Evolutionary conservation across 2,329 filamentous ascomycete species (phyloP), one percentile per base, ranked within the genome.

Genomic region (Botrytis galanthina): DNA sequence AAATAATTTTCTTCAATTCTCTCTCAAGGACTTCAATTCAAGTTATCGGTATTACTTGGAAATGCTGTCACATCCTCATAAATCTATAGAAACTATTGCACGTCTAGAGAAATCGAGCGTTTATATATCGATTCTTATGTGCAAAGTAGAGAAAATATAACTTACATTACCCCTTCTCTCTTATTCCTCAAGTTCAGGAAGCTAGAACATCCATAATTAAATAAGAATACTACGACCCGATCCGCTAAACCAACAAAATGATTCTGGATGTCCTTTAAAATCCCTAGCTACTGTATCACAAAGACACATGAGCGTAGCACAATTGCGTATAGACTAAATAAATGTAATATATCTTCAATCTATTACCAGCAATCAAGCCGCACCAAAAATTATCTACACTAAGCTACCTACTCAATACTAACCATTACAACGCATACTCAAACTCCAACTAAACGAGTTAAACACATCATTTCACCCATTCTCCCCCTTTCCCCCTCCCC

Each of bases 301-400:
- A 0, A 26, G 10, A 6, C 4, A 26, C 1, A 51, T 26, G 5
- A 4, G 0, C 10, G 0, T 14, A 51, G 22, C 22, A 0, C 0
- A 10, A 14, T 51, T 26, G 4, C 22, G 4, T 14, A 4, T 51
- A 51, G 46, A 6, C 9, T 14, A 8, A 26, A 26, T 1, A 9
- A 51, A 51, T 14, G 4, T 26, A 10, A 26, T 51, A 4, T 4
- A 14, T 12, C 22, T 51, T 14, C 22, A 51, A 51, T 26, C 1
- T 3, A 4, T 26, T 51, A 12, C 9, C 10, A 48, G 4, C 9
- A 26, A 26, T 4, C 10, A 26, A 5, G 26, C 26, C 1, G 5
- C 1, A 26, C 22, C 14, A 12, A 48, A 22, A 26, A 26, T 0
- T 4, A 26, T 10, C 22, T 26, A 48, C 9, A 26, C 9, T 22